Conservation (phyloP, 192 early-diverging fungal species). For the Gryganskiella cystojenkinii region DNA sequence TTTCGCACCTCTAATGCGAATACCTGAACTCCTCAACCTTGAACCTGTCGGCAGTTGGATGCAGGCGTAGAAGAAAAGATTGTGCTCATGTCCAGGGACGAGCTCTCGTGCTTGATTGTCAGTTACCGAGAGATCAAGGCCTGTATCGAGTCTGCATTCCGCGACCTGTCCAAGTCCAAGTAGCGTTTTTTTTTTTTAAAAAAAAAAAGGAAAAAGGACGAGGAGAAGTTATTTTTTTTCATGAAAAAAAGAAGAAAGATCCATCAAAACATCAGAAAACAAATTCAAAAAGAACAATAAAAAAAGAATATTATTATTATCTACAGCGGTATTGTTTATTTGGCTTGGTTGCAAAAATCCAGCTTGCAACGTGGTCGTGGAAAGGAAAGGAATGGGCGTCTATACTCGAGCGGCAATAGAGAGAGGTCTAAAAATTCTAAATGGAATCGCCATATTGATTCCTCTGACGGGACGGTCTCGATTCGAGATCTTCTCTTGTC, state of each 20-base stretch:
- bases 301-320: not conserved
- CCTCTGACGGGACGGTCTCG: conserved; percentile 7
- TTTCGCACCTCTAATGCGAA: not conserved
- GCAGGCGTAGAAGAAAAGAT: conserved; percentile 94
- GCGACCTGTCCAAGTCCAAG: conserved; percentile 71
- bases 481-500: conserved; percentile 42
- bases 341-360: too few species aligned
- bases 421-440: not conserved
- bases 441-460: conserved; percentile 41
- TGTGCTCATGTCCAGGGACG: conserved; percentile 95
- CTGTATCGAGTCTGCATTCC: conserved; percentile 89
- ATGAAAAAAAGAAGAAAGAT: not conserved
- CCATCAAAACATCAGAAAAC: not conserved
- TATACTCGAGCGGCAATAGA: too few species aligned
- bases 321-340: not conserved
- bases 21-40: too few species aligned
- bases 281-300: not conserved
- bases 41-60: conserved; percentile 89
- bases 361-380: too few species aligned
- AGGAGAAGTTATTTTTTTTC: not conserved
- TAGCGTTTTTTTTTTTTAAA: too few species aligned
- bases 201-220: not conserved
- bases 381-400: too few species aligned
- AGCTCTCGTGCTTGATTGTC: conserved; percentile 97
- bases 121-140: conserved; percentile 95